Percentiles rank a stretch among this genome's conserved stretches.
These are phyloP conservation scores for Tinospora cordifolia DNA, from an alignment of 164 flowering plant species.

Conservation along the genomic window DNA sequence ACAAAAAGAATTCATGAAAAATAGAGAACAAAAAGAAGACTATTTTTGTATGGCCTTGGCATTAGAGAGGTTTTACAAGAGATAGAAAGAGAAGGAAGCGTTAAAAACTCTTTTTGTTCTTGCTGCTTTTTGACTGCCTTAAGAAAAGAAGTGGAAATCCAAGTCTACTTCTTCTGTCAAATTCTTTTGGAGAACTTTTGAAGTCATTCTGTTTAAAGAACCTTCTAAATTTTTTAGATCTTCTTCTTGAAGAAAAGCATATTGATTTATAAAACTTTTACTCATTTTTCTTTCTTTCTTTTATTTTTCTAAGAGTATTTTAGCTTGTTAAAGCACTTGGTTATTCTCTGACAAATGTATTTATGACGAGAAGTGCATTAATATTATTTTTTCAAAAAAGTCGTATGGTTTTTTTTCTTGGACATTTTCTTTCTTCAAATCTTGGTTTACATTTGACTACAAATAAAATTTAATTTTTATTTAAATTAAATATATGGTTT, in stretches of 20 bases:
- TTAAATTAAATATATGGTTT: no score
- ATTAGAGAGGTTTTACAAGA: not conserved
- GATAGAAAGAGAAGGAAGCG: not conserved
- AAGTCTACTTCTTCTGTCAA: slow-evolving; percentile 3
- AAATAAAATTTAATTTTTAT: no score
- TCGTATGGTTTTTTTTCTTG: no score
- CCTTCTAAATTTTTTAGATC: not conserved
- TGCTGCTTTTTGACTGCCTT: not conserved
- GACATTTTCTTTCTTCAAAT: no score
- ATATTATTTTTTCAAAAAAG: no score
- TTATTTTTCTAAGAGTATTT: no score
- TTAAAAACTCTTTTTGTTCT: not conserved
- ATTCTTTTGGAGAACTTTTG: slow-evolving; percentile 1
- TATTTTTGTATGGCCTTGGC: not conserved
- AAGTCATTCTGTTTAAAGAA: not conserved
- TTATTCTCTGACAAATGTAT: no score
- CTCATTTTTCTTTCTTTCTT: no score
- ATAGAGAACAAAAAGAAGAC: not conserved
- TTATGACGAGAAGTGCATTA: no score
- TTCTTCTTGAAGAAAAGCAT: slow-evolving; percentile 7
- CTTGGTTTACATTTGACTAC: no score
- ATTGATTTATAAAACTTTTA: not conserved
- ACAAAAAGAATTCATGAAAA: not conserved
- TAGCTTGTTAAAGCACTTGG: no score
- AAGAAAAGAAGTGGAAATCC: not conserved